Base-by-base conservation (phyloP, 192 early-diverging fungal genomes). In the Jimgerdemannia flammicorona region DNA sequence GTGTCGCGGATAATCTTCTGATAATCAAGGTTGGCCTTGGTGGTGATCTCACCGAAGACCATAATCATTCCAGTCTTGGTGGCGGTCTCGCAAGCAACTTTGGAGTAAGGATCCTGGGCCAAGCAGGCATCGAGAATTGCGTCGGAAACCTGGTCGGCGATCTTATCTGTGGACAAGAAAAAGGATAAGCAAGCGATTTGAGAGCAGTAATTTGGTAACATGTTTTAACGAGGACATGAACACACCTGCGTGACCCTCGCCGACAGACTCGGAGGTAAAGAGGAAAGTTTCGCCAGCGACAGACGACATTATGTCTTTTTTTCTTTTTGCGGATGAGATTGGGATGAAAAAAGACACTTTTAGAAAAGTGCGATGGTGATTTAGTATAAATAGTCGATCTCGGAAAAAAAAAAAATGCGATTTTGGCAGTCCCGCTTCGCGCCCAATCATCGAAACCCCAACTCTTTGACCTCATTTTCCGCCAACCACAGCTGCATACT, bases 21-120 rank as follows among this genome's bases (percentile, higher is more conserved):
- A 93, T 97, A 99, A 91, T 99, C 98, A 71, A 99, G 87, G 70
- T 79, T 85, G 64, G 98, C 97, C 90, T 96, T 96, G 93, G 97
- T 99, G 79, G 96, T 96, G 89, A 99, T 99, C 88, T 99, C 98
- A 84, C 98, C 98, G 83, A 99, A 95, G 44, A 99, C 98, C 96
- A 99, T 98, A 87, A 99, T 92, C 95, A 99, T 96, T 83, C 98
- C 98, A 78, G 98, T 99, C 93, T 99, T 99, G 88, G 97, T 91
- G 71, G 98, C 98, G 67, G 98, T 99, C 88, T 99, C 98, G 84
- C 96, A 98, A 74, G 98, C 98, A 83, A 99, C 98, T 90, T 97
- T 96, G 87, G 98, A 99, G 84, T 96, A 90, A 70, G 92, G 92
- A 84, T 99, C 98, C 83, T 94, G 91, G 78, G 87, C 91, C 72